Evolutionary conservation across 805 yeast species (phyloP).

Genomic region (Kregervanrija fluxuum): DNA sequence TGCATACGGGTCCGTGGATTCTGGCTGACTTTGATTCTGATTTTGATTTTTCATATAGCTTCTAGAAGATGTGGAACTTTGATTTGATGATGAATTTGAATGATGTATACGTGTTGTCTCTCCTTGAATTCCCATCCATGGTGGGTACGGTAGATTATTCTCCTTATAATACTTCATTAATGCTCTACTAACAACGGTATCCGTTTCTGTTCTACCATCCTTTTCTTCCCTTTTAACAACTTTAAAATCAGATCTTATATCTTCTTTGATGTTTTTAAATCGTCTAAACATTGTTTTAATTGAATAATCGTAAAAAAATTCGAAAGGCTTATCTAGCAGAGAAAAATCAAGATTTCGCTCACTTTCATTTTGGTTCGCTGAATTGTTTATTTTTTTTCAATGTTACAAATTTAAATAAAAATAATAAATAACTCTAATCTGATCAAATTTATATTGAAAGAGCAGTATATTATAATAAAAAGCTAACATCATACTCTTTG

Average conservation of each 20-base stretch:
- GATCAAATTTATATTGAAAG: neutral
- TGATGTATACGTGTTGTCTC: too few species aligned
- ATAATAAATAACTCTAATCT: neutral
- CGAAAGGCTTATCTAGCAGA: neutral
- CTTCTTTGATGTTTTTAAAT: slow-evolving; percentile 19
- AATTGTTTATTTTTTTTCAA: neutral
- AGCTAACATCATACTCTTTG: too few species aligned
- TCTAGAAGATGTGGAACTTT: too few species aligned
- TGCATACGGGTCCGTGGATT: neutral
- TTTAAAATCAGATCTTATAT: slow-evolving; percentile 3
- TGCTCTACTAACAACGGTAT: slow-evolving; percentile 28
- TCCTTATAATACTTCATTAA: slow-evolving; percentile 22
- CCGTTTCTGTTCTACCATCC: slow-evolving; percentile 28
- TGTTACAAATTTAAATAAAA: neutral
- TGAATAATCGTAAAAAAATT: neutral
- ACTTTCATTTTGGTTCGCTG: neutral
- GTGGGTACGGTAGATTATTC: neutral
- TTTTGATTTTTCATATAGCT: too few species aligned
- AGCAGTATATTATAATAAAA: too few species aligned
- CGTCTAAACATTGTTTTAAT: slow-evolving; percentile 8
- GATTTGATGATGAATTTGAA: too few species aligned
- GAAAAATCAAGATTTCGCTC: neutral
- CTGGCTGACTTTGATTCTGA: too few species aligned
- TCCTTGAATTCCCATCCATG: too few species aligned
- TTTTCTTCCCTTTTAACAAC: slow-evolving; percentile 24